Evolutionary conservation across 495 filamentous ascomycete species (phyloP).

Genomic region (Amniculicola lignicola): DNA sequence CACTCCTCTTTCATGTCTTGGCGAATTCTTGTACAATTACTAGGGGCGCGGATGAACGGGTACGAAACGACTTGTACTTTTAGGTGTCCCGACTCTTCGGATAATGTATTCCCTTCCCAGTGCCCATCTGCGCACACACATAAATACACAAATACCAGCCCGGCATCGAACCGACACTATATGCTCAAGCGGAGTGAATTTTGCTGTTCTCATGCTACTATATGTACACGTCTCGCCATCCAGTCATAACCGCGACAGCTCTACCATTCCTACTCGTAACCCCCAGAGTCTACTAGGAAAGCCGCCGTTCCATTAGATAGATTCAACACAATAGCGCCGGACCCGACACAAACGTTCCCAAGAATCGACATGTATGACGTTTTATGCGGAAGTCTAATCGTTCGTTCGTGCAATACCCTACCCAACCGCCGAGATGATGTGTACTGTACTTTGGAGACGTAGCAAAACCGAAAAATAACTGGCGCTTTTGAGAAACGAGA

Average conservation of each 20-base stretch:
- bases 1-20: background rate
- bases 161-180: too few relatives aligned
- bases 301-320: too few relatives aligned
- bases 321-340: too few relatives aligned
- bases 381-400: conserved; percentile 20
- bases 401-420: conserved; percentile 27
- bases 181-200: conserved; percentile 28
- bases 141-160: background rate
- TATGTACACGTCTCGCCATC: conserved; percentile 27
- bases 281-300: too few relatives aligned
- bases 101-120: conserved; percentile 8
- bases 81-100: conserved; percentile 26
- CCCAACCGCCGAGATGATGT: conserved; percentile 25
- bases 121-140: background rate
- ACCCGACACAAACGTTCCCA: conserved; percentile 5
- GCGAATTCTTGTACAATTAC: conserved; percentile 9
- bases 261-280: too few relatives aligned
- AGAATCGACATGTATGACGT: background rate
- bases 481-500: conserved; percentile 26
- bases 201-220: conserved; percentile 16
- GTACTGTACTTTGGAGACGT: too few relatives aligned
- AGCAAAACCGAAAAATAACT: conserved; percentile 16
- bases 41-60: background rate
- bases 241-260: background rate
- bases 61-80: conserved; percentile 16